Evolutionary conservation across 768 basidiomycete genomes (phyloP).

Genomic region (Leccinum olivaceopallidum): DNA sequence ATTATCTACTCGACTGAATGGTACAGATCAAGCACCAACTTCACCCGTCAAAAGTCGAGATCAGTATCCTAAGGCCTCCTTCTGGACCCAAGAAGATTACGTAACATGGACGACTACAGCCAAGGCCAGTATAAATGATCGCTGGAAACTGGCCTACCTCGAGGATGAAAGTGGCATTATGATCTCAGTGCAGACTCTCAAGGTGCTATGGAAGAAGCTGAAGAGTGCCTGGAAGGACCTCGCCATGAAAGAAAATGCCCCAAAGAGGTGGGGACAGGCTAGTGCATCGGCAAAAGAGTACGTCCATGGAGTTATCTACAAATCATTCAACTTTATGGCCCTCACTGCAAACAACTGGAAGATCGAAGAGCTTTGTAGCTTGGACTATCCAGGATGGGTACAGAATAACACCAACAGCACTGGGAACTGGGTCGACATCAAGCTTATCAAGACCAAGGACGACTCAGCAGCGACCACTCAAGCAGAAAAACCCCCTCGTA

Average conservation of each 20-base stretch:
- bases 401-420: neutral
- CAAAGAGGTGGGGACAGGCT: neutral
- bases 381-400: neutral
- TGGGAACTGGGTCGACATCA: neutral
- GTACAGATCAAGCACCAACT: neutral
- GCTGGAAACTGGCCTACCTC: neutral
- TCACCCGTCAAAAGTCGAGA: neutral
- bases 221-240: neutral
- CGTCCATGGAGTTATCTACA: neutral
- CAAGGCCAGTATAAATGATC: neutral
- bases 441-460: neutral
- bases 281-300: neutral
- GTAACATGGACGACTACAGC: neutral
- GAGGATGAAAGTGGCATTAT: neutral
- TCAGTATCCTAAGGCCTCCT: neutral
- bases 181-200: neutral
- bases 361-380: neutral
- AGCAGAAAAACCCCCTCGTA: neutral
- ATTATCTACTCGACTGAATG: neutral
- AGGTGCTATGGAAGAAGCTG: neutral
- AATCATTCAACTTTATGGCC: neutral
- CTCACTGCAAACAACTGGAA: neutral
- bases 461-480: neutral
- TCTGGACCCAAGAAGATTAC: neutral
- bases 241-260: neutral